Percentiles rank a stretch among this genome's conserved stretches.
Evolutionary conservation across 2,329 filamentous ascomycete genomes (phyloP).

Genomic region (Basipetospora sp.): DNA sequence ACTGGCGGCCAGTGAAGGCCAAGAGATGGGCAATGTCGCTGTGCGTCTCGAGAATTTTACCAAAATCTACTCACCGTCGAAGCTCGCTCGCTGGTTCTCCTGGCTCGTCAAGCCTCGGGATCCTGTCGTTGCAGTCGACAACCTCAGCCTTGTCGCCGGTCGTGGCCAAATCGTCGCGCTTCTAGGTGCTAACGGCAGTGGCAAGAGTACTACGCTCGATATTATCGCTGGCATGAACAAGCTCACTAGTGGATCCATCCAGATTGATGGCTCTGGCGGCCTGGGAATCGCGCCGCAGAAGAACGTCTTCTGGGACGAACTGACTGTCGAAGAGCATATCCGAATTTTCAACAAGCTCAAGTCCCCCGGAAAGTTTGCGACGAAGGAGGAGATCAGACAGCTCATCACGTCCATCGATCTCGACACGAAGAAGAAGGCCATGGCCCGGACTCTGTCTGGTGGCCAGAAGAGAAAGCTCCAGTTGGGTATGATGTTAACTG

Average conservation of each 20-base stretch:
- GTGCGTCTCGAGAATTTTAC: slow-evolving; percentile 60
- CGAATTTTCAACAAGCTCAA: slow-evolving; percentile 74
- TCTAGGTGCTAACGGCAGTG: slow-evolving; percentile 76
- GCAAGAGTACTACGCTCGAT: slow-evolving; percentile 81
- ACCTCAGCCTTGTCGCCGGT: slow-evolving; percentile 54
- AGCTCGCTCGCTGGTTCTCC: slow-evolving; percentile 39
- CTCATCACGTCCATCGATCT: slow-evolving; percentile 63
- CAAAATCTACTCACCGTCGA: slow-evolving; percentile 60
- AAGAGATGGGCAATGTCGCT: slow-evolving; percentile 27
- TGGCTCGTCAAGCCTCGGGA: slow-evolving; percentile 35
- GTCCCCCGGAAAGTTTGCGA: slow-evolving; percentile 39
- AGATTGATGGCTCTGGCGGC: slow-evolving; percentile 61
- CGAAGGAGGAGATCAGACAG: slow-evolving; percentile 41
- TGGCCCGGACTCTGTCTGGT: slow-evolving; percentile 66
- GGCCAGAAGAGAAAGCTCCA: slow-evolving; percentile 88
- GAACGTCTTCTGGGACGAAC: slow-evolving; percentile 82
- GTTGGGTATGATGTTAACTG: slow-evolving; percentile 87
- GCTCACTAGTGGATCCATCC: slow-evolving; percentile 61
- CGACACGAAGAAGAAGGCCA: slow-evolving; percentile 54
- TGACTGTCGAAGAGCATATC: slow-evolving; percentile 77
- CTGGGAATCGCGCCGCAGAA: slow-evolving; percentile 83
- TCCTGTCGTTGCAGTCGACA: slow-evolving; percentile 64
- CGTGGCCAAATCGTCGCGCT: slow-evolving; percentile 75
- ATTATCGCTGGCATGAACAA: slow-evolving; percentile 71
- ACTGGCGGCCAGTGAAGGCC: slow-evolving; percentile 5